Evolutionary conservation across 2,329 filamentous ascomycete genomes (phyloP), one percentile per base, ranked within the genome.

Genomic region (Nothopassalora personata): DNA sequence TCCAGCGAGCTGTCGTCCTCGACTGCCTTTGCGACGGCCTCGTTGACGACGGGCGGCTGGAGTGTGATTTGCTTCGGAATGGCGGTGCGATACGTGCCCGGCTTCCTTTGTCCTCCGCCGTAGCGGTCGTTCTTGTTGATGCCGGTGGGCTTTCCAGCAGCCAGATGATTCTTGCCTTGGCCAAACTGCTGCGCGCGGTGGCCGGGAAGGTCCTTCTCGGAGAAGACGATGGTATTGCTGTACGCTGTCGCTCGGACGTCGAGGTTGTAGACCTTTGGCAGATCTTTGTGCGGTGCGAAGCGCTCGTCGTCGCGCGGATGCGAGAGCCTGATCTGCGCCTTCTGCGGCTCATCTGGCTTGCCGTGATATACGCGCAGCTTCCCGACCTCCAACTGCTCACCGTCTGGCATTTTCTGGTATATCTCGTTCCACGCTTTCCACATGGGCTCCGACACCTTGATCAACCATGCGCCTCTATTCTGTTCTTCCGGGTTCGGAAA

Each of bases 221-320:
- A 91, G 71, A 99, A 99, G 58, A 97, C 80, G 72, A 89, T 96
- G 19, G 91, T 94, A 74, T 96, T 97, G 69, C 84, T 85, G 34
- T 93, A 85, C n/a, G 83, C 76, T 46, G 79, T 72, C 45, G 85
- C 82, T 27, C 83, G 86, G 50, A 91, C 81, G 50, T 91, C 86
- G 59, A 97, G 78, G 65, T 90, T 84, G 75, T 97, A 99, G 70
- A 96, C 91, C 70, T 90, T 90, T 10, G 92, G 91, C n/a, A 97
- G 80, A 5, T 81, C 77, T 66, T 87, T 82, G 71, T 96, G 91
- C 63, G 85, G 81, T 7, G 83, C 79, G 53, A 87, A 79, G 54
- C 49, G 49, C 27, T 31, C 27, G 11, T 51, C 49, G 11, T 31
- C 49, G 28, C 19, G 33, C 28, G 85, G 81, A 23, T 81, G 80